phyloP scores from a whole-genome alignment of 192 early-diverging fungal genomes.

The Umbelopsis vinacea region DNA sequence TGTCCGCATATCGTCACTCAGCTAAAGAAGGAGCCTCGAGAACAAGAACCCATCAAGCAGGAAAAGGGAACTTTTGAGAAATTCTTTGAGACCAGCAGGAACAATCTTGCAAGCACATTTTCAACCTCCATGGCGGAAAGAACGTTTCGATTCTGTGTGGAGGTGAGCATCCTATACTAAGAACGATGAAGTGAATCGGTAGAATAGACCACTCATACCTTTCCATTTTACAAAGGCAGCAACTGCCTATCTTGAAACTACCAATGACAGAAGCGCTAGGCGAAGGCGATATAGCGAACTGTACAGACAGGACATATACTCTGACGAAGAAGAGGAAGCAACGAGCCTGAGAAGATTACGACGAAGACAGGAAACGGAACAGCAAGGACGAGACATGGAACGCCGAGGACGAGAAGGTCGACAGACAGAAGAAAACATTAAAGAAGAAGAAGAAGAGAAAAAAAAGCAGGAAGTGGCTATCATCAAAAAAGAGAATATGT shows the following conservation, averaged over 20 bases:
- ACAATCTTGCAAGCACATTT: background rate
- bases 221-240: background rate
- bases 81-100: constrained; percentile 6
- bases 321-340: constrained; percentile 21
- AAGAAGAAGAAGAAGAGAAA: constrained; percentile 19
- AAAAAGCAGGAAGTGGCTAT: constrained; percentile 23
- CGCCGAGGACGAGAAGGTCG: constrained; percentile 22
- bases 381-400: background rate
- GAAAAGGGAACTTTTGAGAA: constrained; percentile 17
- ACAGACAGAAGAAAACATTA: background rate
- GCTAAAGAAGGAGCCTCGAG: constrained; percentile 44
- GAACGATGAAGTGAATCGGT: background rate
- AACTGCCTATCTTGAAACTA: constrained; percentile 19
- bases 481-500: background rate
- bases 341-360: constrained; percentile 14
- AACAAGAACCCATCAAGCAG: constrained; percentile 44
- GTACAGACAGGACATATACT: background rate
- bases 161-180: constrained; percentile 12
- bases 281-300: background rate
- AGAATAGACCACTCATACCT: background rate
- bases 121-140: background rate
- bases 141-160: constrained; percentile 22
- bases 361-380: constrained; percentile 21
- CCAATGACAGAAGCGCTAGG: background rate
- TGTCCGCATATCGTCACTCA: constrained; percentile 54